Conservation (phyloP, 768 basidiomycete genomes). For the Boletus subparvulus region DNA sequence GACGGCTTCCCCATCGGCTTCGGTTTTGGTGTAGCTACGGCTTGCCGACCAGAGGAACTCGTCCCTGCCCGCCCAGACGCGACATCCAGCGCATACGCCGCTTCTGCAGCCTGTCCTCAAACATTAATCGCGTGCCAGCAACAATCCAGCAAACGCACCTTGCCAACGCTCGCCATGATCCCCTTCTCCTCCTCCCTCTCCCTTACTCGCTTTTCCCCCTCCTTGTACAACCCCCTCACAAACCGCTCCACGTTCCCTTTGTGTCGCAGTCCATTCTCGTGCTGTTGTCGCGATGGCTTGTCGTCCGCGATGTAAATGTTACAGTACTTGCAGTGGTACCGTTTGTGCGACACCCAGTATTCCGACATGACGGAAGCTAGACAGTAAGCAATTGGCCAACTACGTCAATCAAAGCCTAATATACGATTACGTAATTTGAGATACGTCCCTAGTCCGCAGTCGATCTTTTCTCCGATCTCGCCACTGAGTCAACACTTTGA, state of each 20-base stretch:
- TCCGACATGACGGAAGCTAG: conserved; percentile 62
- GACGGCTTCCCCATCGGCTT: conserved; percentile 50
- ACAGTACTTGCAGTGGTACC: conserved; percentile 96
- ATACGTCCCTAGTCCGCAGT: not conserved
- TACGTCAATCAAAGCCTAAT: not conserved
- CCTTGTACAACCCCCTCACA: conserved; percentile 90
- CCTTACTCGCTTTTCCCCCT: conserved; percentile 83
- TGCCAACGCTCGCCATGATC: conserved; percentile 85
- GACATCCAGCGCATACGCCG: conserved; percentile 76
- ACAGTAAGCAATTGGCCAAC: too few relatives aligned
- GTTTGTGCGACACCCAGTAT: conserved; percentile 92
- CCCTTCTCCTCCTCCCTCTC: conserved; percentile 82
- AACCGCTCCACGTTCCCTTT: conserved; percentile 93
- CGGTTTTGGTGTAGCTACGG: conserved; percentile 30
- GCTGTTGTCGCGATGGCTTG: conserved; percentile 84
- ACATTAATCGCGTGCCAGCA: not conserved
- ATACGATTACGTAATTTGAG: conserved; percentile 14
- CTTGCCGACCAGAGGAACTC: conserved; percentile 15
- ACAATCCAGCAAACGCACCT: conserved; percentile 40
- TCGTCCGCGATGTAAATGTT: conserved; percentile 97
- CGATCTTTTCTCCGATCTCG: not conserved
- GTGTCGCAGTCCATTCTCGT: conserved; percentile 92
- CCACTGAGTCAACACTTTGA: not conserved
- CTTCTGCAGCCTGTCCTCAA: conserved; percentile 63
- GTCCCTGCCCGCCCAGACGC: conserved; percentile 56